Conservation (phyloP, 495 filamentous ascomycete genomes). For the Aspergillus bertholletiae region DNA sequence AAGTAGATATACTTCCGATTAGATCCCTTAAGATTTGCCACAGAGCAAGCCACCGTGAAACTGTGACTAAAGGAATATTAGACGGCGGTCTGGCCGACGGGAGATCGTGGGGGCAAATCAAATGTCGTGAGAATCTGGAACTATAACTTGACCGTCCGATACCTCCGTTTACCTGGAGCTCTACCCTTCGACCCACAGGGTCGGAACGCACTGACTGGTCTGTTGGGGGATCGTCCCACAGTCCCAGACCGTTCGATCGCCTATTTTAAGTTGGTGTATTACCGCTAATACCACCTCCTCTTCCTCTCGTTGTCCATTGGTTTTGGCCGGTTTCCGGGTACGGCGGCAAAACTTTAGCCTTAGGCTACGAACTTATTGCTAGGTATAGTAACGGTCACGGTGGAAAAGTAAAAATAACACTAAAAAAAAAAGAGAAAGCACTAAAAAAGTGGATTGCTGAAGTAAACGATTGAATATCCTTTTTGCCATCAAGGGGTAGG, state of each 20-base stretch:
- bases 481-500: background rate
- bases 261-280: conserved; percentile 23
- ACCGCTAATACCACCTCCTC: background rate
- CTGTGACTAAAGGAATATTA: background rate
- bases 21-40: background rate
- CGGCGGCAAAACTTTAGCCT: conserved; percentile 12
- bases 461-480: background rate
- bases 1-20: background rate
- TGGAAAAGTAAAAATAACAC: conserved; percentile 1
- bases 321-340: conserved; percentile 10
- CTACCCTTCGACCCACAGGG: conserved; percentile 1
- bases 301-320: background rate
- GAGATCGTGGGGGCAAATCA: background rate
- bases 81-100: background rate
- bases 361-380: conserved; percentile 2
- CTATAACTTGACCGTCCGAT: background rate
- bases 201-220: conserved; percentile 17
- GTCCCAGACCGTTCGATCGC: conserved; percentile 29
- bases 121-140: background rate
- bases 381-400: background rate
- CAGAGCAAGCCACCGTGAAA: background rate
- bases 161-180: background rate
- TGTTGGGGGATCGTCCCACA: conserved; percentile 20
- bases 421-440: background rate
- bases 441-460: background rate